phyloP scores from a whole-genome alignment of 768 basidiomycete genomes.

The Nevesoporus exiguus region DNA sequence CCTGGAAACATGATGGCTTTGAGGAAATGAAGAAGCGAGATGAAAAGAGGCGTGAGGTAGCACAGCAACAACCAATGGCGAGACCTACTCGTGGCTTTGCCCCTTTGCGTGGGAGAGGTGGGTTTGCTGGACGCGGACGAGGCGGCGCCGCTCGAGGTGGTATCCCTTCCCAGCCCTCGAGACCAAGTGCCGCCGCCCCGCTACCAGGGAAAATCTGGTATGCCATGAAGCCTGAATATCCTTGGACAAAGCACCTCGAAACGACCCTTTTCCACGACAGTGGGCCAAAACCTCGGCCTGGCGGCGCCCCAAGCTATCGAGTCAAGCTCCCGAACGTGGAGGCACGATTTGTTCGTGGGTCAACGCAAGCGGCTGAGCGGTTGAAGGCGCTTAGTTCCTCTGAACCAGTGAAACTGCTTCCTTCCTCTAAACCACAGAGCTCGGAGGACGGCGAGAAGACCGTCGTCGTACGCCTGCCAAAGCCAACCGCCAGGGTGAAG shows the following conservation, averaged over 20 bases:
- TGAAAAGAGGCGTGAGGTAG: conserved; percentile 42
- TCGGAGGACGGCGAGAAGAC: conserved; percentile 44
- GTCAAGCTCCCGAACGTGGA: conserved; percentile 59
- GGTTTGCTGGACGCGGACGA: conserved; percentile 42
- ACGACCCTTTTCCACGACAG: conserved; percentile 66
- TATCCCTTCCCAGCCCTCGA: conserved; percentile 28
- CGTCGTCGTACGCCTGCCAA: conserved; percentile 57
- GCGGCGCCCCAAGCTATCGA: conserved; percentile 52
- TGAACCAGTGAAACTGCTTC: conserved; percentile 18
- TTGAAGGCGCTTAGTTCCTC: conserved; percentile 18
- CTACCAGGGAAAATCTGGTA: conserved; percentile 58
- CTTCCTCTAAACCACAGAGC: conserved; percentile 20
- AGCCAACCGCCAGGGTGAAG: conserved; percentile 37
- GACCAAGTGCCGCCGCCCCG: conserved; percentile 27
- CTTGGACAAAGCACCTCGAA: conserved; percentile 84
- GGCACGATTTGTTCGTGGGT: conserved; percentile 42
- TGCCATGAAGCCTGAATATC: conserved; percentile 70
- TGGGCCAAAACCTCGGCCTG: conserved; percentile 53
- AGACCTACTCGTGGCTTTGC: conserved; percentile 34
- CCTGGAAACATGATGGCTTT: conserved; percentile 86
- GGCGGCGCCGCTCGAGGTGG: conserved; percentile 46
- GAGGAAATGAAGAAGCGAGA: conserved; percentile 82
- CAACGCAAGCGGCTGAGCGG: conserved; percentile 9
- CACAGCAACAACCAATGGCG: conserved; percentile 33
- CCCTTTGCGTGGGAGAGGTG: conserved; percentile 46